These are phyloP conservation scores for Teratosphaeria destructans DNA, from an alignment of 2,329 filamentous ascomycete genomes.

Conservation along the genomic window DNA sequence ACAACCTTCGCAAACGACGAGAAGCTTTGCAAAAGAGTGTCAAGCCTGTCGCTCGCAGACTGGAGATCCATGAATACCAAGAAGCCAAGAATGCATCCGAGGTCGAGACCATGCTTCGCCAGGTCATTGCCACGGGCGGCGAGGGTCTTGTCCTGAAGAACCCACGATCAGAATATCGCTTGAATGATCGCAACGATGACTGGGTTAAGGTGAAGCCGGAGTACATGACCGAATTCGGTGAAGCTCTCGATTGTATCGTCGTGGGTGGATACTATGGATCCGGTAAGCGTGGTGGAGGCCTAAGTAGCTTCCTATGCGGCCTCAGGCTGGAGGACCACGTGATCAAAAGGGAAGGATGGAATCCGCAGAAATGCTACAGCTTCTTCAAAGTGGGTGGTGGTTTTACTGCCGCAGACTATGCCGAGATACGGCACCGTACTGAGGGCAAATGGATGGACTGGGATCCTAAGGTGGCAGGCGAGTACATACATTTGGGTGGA, in stretches of 20 bases:
- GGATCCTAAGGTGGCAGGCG: conserved; percentile 65
- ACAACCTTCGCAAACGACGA: conserved; percentile 71
- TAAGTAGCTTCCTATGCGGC: conserved; percentile 87
- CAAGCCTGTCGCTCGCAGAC: conserved; percentile 56
- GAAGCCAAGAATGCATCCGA: conserved; percentile 56
- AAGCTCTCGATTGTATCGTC: conserved; percentile 80
- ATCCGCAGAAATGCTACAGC: conserved; percentile 72
- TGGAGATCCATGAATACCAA: conserved; percentile 71
- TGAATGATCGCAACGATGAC: conserved; percentile 86
- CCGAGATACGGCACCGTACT: conserved; percentile 68
- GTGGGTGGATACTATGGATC: conserved; percentile 90
- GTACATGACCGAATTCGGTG: conserved; percentile 94
- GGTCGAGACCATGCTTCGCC: conserved; percentile 69
- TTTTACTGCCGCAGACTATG: conserved; percentile 75
- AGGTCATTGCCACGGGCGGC: conserved; percentile 74
- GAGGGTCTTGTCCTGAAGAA: conserved; percentile 94
- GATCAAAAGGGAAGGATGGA: conserved; percentile 46
- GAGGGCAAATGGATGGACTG: conserved; percentile 88
- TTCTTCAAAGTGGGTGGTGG: conserved; percentile 98
- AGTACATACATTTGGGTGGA: conserved; percentile 73
- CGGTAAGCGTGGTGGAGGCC: conserved; percentile 67
- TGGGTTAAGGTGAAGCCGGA: conserved; percentile 99
- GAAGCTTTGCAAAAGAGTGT: conserved; percentile 65
- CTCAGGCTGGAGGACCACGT: conserved; percentile 52
- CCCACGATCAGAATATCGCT: conserved; percentile 70